These are phyloP conservation scores for Primulina tabacum DNA, from an alignment of 257 asterid species.

Conservation along the genomic window DNA sequence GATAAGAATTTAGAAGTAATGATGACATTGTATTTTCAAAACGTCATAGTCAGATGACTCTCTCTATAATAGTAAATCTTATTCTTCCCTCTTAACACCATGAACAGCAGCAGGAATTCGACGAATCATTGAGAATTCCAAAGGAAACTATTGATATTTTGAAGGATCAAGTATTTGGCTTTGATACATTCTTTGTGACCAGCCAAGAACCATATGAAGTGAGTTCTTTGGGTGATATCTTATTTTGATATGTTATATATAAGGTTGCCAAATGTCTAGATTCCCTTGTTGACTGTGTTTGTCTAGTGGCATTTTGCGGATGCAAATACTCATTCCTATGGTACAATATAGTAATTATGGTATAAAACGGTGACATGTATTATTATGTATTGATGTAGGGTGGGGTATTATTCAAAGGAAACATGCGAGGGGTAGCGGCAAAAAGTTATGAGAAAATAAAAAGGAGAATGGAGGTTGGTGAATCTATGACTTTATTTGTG, in stretches of 20 bases:
- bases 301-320: not conserved
- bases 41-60: constrained; percentile 10
- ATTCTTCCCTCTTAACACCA: constrained; percentile 24
- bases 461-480: constrained; percentile 74
- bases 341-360: not conserved
- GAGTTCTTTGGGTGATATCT: constrained; percentile 31
- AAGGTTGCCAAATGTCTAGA: constrained; percentile 7
- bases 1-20: constrained; percentile 38
- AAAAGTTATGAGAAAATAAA: constrained; percentile 76
- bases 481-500: constrained; percentile 21
- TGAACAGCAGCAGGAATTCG: constrained; percentile 64
- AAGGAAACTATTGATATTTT: constrained; percentile 82
- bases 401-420: constrained; percentile 90
- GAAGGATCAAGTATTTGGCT: constrained; percentile 90
- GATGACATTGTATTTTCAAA: constrained; percentile 12
- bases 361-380: not conserved
- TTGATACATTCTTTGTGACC: constrained; percentile 91
- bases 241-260: constrained; percentile 6
- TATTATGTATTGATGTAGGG: constrained; percentile 48
- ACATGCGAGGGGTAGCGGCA: constrained; percentile 84
- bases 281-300: constrained; percentile 1
- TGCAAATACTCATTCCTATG: not conserved
- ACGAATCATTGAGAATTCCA: constrained; percentile 71
- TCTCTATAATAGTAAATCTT: constrained; percentile 18
- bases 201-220: constrained; percentile 99